Percentiles rank a stretch among this genome's conserved stretches.
Evolutionary conservation across 106 monocot species (phyloP).

Genomic region (Acanthochlamys bracteata): DNA sequence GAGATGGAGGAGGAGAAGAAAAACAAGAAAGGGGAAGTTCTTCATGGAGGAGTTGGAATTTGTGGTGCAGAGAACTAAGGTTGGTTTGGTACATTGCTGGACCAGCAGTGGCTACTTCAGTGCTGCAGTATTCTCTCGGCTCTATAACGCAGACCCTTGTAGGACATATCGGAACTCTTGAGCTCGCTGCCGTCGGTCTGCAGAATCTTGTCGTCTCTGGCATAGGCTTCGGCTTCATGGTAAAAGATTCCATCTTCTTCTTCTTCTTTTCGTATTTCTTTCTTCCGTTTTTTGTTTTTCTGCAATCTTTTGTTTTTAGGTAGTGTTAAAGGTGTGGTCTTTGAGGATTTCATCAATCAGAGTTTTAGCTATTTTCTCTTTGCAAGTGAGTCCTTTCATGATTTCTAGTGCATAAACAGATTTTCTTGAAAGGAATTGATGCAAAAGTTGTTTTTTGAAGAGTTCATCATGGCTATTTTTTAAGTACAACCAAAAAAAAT

Average conservation of each 20-base stretch:
- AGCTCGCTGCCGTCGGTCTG: slow-evolving; percentile 36
- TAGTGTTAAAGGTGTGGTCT: no score
- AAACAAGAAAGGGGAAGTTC: not conserved
- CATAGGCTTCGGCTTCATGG: slow-evolving; percentile 32
- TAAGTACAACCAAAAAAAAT: no score
- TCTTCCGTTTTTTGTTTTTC: no score
- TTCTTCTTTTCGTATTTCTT: not conserved
- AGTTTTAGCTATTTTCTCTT: no score
- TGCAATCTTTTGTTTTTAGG: no score
- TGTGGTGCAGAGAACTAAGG: slow-evolving; percentile 3
- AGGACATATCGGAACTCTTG: slow-evolving; percentile 29
- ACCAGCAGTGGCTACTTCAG: slow-evolving; percentile 22
- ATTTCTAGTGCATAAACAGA: no score
- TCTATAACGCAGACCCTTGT: slow-evolving; percentile 22
- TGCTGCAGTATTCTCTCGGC: slow-evolving; percentile 21
- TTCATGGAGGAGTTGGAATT: slow-evolving; percentile 12
- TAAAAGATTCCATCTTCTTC: not conserved
- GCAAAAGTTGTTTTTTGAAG: no score
- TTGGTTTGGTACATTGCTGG: slow-evolving; percentile 29
- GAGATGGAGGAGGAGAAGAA: not conserved
- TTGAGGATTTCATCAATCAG: no score
- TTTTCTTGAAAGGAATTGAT: no score
- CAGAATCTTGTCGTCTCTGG: slow-evolving; percentile 35
- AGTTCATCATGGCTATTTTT: no score
- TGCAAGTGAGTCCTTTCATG: no score